Base-by-base conservation (phyloP, 2,329 filamentous ascomycete genomes). In the Paraphoma sp. region DNA sequence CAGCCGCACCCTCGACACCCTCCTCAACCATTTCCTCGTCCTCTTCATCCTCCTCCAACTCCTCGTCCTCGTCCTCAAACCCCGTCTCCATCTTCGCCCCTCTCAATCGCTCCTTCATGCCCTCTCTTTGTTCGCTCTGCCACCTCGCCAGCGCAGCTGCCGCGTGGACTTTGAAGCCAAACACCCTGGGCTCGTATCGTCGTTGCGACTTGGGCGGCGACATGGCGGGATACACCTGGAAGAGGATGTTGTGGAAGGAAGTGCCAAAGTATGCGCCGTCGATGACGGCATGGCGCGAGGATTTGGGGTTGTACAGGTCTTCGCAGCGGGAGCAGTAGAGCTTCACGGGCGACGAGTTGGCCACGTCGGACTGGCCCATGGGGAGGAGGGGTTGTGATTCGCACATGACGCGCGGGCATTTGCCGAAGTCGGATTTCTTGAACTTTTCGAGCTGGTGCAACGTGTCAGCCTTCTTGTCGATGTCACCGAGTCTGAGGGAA, bases 251-350 rank as follows among this genome's bases (percentile, higher is more conserved):
- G 84, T 97, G 94, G 83, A 99, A 99, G 2, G 92, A 96, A 46
- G 94, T 93, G 67, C 95, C 95, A 68, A 99, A 99, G 84, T 98
- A 99, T 63, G 95, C 95, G 62, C 95, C 95, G 76, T 99, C 95
- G 71, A 99, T 97, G 56, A 90, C 86, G 48, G 93, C 93, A 79
- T 99, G 95, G 29, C 95, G 92, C 17, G 92, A 94, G 3, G 95
- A 98, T 78, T 99, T 99, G 44, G 95, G 95, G 80, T 98, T 98
- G 84, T 99, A 99, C 57, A 96, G 90, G 77, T 99, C 95, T 83
- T 99, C 95, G 83, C 95, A 99, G 69, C 93, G 92, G 46, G 91
- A 89, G 79, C 95, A 99, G 85, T 97, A 99, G 51, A 99, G 90
- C 79, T 97, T 98, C 65, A 97, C 95, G 45, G 94, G 89, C 72